These are phyloP conservation scores for Primulina tabacum DNA, from an alignment of 257 asterid genomes.

Conservation along the genomic window DNA sequence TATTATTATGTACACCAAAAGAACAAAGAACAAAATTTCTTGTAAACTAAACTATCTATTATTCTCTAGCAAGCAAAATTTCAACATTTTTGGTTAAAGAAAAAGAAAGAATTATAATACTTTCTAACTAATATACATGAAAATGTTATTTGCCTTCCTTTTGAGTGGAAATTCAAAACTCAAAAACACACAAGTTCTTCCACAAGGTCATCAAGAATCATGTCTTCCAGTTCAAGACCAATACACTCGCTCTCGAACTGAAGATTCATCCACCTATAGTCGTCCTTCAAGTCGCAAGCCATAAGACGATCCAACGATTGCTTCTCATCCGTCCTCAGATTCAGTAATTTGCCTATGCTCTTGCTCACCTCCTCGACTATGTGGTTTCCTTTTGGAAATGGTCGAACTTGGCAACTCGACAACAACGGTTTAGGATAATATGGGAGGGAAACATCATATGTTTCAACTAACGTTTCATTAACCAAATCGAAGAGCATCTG, in stretches of 20 bases:
- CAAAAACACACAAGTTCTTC: slow-evolving; percentile 47
- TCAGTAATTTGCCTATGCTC: slow-evolving; percentile 29
- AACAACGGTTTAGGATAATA: slow-evolving; percentile 65
- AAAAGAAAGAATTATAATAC: too few species aligned
- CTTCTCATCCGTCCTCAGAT: slow-evolving; percentile 33
- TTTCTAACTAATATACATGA: too few species aligned
- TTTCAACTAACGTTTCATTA: slow-evolving; percentile 48
- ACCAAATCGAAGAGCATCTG: slow-evolving; percentile 63
- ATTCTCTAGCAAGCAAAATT: too few species aligned
- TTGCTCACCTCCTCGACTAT: slow-evolving; percentile 41
- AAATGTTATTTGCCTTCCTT: background rate
- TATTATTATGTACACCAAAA: background rate
- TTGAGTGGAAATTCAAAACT: background rate
- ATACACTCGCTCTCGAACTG: slow-evolving; percentile 59
- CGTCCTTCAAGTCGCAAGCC: slow-evolving; percentile 44
- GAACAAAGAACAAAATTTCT: slow-evolving; percentile 15
- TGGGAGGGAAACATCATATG: slow-evolving; percentile 47
- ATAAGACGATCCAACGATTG: slow-evolving; percentile 45
- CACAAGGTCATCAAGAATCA: slow-evolving; percentile 55
- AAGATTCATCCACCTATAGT: slow-evolving; percentile 80
- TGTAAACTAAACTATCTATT: too few species aligned
- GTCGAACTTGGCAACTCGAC: slow-evolving; percentile 41
- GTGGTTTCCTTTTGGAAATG: slow-evolving; percentile 44
- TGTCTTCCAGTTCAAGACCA: slow-evolving; percentile 63
- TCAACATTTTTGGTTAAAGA: too few species aligned